Evolutionary conservation across 78 protist species (phyloP), one percentile per base, ranked within the genome.

Genomic region (Abeoforma whisleri): DNA sequence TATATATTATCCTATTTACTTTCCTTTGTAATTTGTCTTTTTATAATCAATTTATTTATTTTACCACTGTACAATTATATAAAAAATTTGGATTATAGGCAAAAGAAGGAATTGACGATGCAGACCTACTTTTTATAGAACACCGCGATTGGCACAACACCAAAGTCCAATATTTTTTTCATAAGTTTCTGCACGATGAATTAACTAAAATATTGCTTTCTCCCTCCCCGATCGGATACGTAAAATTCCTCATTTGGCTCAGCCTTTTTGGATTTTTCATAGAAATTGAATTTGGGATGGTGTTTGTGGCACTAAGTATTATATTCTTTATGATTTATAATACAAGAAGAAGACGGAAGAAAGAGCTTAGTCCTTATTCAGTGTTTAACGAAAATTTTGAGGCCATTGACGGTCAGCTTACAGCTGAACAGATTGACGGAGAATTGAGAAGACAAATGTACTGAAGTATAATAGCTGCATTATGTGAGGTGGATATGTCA

Each of bases 321-420:
- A 33, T 81, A n/a, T 2, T 2, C 22, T 30, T 81, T 30, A 72
- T 81, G 71, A 33, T 81, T 48, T 37, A 38, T n/a, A 81, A 81
- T 70, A 32, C 70, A 8, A 70, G 85, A n/a, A 39, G 19, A 48
- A 81, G 85, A 39, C 33, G 40, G 71, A 81, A 81, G 71, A 70
- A n/a, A 25, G 85, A 81, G 2, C 25, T 40, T 12, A 39, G 71
- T 28, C 37, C 85, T 28, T 81, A 81, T 48, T 81, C 85, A 38
- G 85, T 81, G 57, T 81, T 81, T 30, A 81, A 81, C 12, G 70
- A 30, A 25, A 81, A 81, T 48, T 81, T 40, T 38, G 85, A 81
- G 69, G 40, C 19, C 8, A 8, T 81, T 8, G 85, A 81, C 33
- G 85, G 85, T 31, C 31, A 48, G 2, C 57, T 40, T 22, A 81